Conservation (phyloP, 2,329 filamentous ascomycete species). For the Aureobasidium sp. region DNA sequence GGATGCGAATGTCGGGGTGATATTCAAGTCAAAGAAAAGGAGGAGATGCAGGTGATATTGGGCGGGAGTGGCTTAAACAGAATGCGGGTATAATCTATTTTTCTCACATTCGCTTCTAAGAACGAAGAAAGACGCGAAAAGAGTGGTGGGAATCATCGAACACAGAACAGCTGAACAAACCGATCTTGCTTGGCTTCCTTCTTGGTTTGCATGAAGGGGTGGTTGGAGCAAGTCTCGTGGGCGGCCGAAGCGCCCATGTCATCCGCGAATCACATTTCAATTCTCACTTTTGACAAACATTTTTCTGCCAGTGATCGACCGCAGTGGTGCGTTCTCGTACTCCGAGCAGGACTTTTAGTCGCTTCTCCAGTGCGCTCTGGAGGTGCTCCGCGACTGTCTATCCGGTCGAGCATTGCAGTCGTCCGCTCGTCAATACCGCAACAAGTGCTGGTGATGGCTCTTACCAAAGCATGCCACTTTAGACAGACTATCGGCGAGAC, state of each 20-base stretch:
- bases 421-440: too few relatives aligned
- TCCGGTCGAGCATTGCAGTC: too few relatives aligned
- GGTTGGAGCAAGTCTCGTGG: constrained; percentile 3
- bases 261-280: constrained; percentile 1
- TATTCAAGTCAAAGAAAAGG: background rate
- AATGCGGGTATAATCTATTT: background rate
- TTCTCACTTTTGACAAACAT: background rate
- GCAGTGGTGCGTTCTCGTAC: background rate
- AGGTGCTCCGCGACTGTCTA: too few relatives aligned
- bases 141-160: background rate
- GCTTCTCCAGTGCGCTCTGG: too few relatives aligned
- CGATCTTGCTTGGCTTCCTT: background rate
- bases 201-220: constrained; percentile 1
- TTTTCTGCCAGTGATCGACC: background rate
- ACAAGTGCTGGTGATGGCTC: too few relatives aligned
- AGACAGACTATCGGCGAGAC: too few relatives aligned
- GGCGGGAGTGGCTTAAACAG: constrained; percentile 7
- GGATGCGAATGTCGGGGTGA: constrained; percentile 2
- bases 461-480: too few relatives aligned
- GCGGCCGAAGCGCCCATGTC: constrained; percentile 4
- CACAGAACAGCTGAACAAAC: background rate
- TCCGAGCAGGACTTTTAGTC: too few relatives aligned
- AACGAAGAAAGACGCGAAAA: background rate
- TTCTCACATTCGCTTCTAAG: background rate
- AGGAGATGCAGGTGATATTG: constrained; percentile 14